Evolutionary conservation across 805 yeast genomes (phyloP), one percentile per base, ranked within the genome.

Genomic region (Pichia paraexigua): DNA sequence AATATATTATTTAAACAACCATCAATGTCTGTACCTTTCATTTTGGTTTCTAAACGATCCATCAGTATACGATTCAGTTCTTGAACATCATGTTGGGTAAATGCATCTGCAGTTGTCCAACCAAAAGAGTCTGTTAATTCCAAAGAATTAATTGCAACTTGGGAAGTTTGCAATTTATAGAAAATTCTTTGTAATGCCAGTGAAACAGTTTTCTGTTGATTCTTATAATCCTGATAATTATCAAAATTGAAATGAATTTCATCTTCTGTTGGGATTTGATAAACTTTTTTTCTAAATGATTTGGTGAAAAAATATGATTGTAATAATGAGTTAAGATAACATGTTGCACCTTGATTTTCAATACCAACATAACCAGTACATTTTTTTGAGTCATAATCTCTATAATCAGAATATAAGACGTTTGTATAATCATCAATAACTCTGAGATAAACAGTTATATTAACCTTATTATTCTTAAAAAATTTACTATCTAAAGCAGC

Each of bases 1-100:
- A 94, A 94, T 2, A 91, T 77, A 53, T 87, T 85, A 61, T 80
- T 86, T 51, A 94, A 68, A 45, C 81, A 77, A 10, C 85, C 85
- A 58, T 85, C 91, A 30, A 88, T 91, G 0, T 75, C 70, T 0
- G 97, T 85, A 7, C 90, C 91, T 61, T 89, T 89, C 97, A 94
- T 90, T 48, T 87, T 86, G 3, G 82, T 74, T 66, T 94, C 99
- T 43, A 94, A 74, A 57, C 85, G 81, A 67, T 94, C 99, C 97
- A 94, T 92, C 63, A 94, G 75, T 40, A 94, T 90, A 60, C 99
- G 82, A 65, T 91, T 90, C 64, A 94, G 74, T 67, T 94, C 99
- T 66, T 94, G 99, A 17, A 94, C 97, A 65, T 94, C 99, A 68
- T 94, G 98, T 69, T 94, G 99, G 2, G 95, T 87, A 67, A 94